These are phyloP conservation scores for Trichoderma asperelloides DNA, from an alignment of 495 filamentous ascomycete species.

Conservation along the genomic window DNA sequence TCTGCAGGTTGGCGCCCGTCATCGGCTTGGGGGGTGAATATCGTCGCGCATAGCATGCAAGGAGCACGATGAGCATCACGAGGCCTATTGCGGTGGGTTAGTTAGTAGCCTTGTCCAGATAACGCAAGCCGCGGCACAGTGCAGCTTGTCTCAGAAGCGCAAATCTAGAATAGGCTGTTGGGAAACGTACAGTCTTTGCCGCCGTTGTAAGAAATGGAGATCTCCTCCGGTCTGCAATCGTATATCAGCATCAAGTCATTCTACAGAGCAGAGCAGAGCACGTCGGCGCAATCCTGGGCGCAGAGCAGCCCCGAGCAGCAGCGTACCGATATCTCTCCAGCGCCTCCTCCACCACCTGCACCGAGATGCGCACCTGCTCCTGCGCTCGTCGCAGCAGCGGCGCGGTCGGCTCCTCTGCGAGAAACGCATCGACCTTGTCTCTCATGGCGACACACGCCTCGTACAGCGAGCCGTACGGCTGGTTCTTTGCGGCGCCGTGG, in stretches of 20 bases:
- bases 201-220: constrained; percentile 94
- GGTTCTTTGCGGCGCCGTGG: constrained; percentile 11
- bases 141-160: neutral
- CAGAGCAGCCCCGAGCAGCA: constrained; percentile 10
- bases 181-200: constrained; percentile 78
- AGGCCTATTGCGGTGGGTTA: constrained; percentile 27
- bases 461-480: constrained; percentile 19
- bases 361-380: constrained; percentile 57
- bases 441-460: constrained; percentile 34
- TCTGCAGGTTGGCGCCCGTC: constrained; percentile 11
- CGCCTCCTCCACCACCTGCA: constrained; percentile 64
- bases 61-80: constrained; percentile 81
- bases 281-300: constrained; percentile 2
- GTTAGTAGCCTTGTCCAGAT: neutral
- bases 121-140: neutral
- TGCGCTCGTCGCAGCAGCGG: constrained; percentile 58
- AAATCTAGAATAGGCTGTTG: too few species aligned
- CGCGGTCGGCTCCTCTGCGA: constrained; percentile 48
- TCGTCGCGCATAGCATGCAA: constrained; percentile 50
- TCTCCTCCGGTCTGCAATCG: constrained; percentile 52
- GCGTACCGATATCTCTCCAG: constrained; percentile 59
- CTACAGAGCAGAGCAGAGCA: too few species aligned
- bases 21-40: constrained; percentile 1
- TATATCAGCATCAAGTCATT: neutral
- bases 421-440: constrained; percentile 56